Evolutionary conservation across 1,139 yeast genomes (phyloP).

Genomic region (Hemisphaericaspora lyxosophila): DNA sequence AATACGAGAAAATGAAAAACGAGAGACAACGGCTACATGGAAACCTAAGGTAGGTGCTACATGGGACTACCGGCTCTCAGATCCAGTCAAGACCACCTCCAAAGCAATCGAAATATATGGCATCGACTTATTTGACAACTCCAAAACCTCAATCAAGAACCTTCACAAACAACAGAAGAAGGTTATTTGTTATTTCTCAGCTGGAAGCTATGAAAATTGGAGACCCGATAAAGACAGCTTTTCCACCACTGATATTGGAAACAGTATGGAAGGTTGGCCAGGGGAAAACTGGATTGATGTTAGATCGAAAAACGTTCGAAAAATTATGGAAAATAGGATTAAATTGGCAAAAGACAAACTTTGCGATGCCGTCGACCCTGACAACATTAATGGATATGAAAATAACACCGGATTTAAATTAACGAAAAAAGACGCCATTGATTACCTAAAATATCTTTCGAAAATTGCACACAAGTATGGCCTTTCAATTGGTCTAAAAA

Average conservation of each 20-base stretch:
- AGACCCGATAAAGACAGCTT: constrained; percentile 18
- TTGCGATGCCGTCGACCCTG: constrained; percentile 26
- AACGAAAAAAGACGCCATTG: constrained; percentile 18
- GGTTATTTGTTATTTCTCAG: constrained; percentile 26
- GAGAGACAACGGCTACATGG: neutral
- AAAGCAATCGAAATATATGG: neutral
- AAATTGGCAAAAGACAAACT: constrained; percentile 17
- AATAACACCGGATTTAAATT: constrained; percentile 21
- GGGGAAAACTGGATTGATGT: constrained; percentile 24
- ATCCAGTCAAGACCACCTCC: neutral
- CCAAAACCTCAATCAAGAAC: constrained; percentile 10
- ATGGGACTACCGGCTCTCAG: neutral
- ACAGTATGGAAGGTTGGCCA: constrained; percentile 22
- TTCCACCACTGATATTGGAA: constrained; percentile 17
- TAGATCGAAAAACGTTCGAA: constrained; percentile 15
- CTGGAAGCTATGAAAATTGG: constrained; percentile 26
- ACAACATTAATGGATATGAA: constrained; percentile 23
- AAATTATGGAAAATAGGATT: constrained; percentile 19
- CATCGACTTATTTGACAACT: constrained; percentile 20
- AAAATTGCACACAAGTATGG: constrained; percentile 13
- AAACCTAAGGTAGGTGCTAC: neutral
- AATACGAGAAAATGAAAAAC: neutral
- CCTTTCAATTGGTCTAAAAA: constrained; percentile 20
- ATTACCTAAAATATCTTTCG: constrained; percentile 17
- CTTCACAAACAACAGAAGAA: constrained; percentile 16